Percentiles rank a stretch among this genome's conserved stretches.
Conservation (phyloP, 1,284 basidiomycete species). For the Porogramme epimiltina region DNA sequence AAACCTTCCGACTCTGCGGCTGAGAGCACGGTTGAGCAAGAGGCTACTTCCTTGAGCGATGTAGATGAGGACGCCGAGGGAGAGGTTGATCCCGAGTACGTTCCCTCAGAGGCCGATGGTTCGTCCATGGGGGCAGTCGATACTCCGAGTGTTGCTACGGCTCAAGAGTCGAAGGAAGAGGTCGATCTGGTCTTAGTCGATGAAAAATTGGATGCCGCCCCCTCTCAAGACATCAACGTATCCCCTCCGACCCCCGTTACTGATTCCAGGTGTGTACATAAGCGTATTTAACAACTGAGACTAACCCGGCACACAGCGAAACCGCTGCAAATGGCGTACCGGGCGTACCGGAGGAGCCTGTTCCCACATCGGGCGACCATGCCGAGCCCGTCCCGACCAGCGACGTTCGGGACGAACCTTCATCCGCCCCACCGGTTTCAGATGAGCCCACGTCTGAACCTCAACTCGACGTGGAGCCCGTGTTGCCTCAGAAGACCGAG, state of each 20-base stretch:
- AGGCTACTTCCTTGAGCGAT: constrained; percentile 3
- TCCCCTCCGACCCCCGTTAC: too few species aligned
- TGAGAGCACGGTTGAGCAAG: background rate
- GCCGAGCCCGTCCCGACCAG: too few species aligned
- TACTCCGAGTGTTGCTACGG: background rate
- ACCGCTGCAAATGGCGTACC: background rate
- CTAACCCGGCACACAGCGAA: background rate
- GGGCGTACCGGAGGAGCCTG: too few species aligned
- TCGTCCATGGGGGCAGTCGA: background rate
- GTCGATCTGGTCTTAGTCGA: constrained; percentile 1
- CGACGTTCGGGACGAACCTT: too few species aligned
- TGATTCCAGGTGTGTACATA: too few species aligned
- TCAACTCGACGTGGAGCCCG: background rate
- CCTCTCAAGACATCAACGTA: background rate
- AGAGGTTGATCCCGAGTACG: constrained; percentile 37
- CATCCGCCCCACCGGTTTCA: too few species aligned
- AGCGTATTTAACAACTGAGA: too few species aligned
- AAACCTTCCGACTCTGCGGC: too few species aligned
- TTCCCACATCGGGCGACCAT: too few species aligned
- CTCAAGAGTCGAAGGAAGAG: background rate
- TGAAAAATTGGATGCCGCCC: background rate
- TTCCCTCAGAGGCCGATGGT: constrained; percentile 1
- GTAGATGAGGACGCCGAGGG: constrained; percentile 36
- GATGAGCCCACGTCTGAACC: too few species aligned
- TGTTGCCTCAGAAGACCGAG: background rate